Evolutionary conservation across 2,329 filamentous ascomycete species (phyloP), one percentile per base, ranked within the genome.

Genomic region (Arachnomyces sp.): DNA sequence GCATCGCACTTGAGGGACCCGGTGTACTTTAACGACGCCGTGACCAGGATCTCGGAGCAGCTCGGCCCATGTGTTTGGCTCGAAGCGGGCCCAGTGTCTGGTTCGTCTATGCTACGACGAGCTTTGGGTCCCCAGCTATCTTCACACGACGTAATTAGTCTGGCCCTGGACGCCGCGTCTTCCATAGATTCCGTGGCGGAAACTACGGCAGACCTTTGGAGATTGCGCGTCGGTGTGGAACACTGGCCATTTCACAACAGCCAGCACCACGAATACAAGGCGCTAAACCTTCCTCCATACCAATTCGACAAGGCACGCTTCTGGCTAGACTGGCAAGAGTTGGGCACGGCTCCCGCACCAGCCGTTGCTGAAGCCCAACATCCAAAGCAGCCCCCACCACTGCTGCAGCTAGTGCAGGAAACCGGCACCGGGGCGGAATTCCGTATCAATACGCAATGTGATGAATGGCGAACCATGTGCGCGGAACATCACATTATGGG

Each of bases 1-100:
- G 36, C 58, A 1, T 35, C 56, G 0, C 68, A 72, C 38, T 61
- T 65, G 45, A 42, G 67, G 0, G n/a, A 57, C 0, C 65, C 69
- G 0, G 70, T 73, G 1, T 69, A 54, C 48, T 71, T 71, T 46
- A 29, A 56, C 15, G 55, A 70, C 6, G 72, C 66, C 0, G 42
- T 73, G 0, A 50, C 64, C 28, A 49, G 70, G 1, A 46, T 74
- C 0, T 46, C 54, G 0, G 40, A 59, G 6, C 37, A 54, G 4
- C 49, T 55, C 18, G 53, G 56, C 0, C 17, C 34, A 0, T 51
- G 46, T 8, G 46, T 65, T 12, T 71, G 49, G 36, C 54, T 71
- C 0, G 70, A 73, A 40, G 67, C 66, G 0, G 70, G 70, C 0
- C 64, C 61, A 3, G 59, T 50, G 42, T 60, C 60, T 1, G 52